These are phyloP conservation scores for Peniophora sp. DNA, from an alignment of 1,284 basidiomycete species.

Conservation along the genomic window DNA sequence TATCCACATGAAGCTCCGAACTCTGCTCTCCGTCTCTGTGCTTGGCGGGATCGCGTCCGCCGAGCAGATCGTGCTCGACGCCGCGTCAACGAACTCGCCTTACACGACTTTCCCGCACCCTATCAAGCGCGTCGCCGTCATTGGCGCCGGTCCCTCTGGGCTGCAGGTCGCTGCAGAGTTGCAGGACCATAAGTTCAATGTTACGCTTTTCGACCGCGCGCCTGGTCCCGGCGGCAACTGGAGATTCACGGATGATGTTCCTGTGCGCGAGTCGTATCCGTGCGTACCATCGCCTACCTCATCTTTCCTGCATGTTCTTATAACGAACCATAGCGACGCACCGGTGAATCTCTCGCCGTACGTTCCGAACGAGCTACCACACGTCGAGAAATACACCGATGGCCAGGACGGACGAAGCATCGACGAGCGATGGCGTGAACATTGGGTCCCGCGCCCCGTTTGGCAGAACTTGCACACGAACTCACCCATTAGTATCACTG, in stretches of 20 bases:
- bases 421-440: conserved; percentile 1
- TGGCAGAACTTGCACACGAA: conserved; percentile 1
- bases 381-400: neutral
- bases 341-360: neutral
- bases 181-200: neutral
- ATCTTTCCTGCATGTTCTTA: neutral
- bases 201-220: neutral
- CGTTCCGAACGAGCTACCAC: neutral
- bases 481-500: conserved; percentile 12
- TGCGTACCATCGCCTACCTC: conserved; percentile 9
- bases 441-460: neutral
- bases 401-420: neutral
- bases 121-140: neutral
- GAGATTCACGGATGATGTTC: conserved; percentile 8
- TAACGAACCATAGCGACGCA: neutral
- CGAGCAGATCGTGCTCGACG: neutral
- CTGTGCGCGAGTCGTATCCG: conserved; percentile 19
- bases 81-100: neutral
- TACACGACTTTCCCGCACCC: neutral
- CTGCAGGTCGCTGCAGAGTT: neutral
- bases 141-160: neutral
- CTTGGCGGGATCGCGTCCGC: neutral
- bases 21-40: no score
- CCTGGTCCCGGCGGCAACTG: neutral
- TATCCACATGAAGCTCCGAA: no score